Evolutionary conservation across 768 basidiomycete genomes (phyloP).

Genomic region (Neoboletus subvelutipes): DNA sequence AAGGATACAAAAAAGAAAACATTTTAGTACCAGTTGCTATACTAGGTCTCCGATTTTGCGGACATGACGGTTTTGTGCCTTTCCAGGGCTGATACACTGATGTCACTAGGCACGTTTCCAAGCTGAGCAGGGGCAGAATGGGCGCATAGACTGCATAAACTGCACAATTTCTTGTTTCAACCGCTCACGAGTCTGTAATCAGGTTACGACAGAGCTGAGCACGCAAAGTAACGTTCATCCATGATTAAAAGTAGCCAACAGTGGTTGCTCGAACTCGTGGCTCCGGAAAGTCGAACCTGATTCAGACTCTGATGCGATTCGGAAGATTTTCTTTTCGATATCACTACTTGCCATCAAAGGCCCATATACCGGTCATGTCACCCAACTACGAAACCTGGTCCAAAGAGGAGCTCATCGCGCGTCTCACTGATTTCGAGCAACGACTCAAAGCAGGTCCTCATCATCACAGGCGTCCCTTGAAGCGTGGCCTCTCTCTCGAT

Average conservation of each 20-base stretch:
- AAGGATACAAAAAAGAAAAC: too few relatives aligned
- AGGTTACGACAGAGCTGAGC: too few relatives aligned
- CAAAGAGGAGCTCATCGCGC: constrained; percentile 69
- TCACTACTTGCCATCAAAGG: constrained; percentile 31
- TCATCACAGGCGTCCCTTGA: constrained; percentile 10
- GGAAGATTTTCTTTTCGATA: constrained; percentile 35
- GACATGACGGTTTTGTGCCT: too few relatives aligned
- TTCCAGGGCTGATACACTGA: too few relatives aligned
- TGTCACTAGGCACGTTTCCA: too few relatives aligned
- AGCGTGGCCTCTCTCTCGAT: constrained; percentile 14
- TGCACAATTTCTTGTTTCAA: not conserved
- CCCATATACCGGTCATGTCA: constrained; percentile 35
- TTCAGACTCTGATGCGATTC: constrained; percentile 28
- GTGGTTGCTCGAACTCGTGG: not conserved
- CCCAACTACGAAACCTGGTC: constrained; percentile 55
- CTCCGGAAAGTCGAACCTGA: not conserved
- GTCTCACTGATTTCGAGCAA: constrained; percentile 56
- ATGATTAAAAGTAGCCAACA: not conserved
- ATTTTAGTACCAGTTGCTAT: too few relatives aligned
- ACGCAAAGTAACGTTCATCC: not conserved
- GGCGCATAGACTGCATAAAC: not conserved
- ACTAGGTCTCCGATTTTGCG: too few relatives aligned
- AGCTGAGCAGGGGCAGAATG: too few relatives aligned
- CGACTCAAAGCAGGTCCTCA: constrained; percentile 11
- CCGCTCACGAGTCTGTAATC: not conserved